A percentile compares a stretch with the other conserved stretches of the same genome.
These are phyloP conservation scores for Tothia fuscella DNA, from an alignment of 2,329 filamentous ascomycete genomes.

Conservation along the genomic window DNA sequence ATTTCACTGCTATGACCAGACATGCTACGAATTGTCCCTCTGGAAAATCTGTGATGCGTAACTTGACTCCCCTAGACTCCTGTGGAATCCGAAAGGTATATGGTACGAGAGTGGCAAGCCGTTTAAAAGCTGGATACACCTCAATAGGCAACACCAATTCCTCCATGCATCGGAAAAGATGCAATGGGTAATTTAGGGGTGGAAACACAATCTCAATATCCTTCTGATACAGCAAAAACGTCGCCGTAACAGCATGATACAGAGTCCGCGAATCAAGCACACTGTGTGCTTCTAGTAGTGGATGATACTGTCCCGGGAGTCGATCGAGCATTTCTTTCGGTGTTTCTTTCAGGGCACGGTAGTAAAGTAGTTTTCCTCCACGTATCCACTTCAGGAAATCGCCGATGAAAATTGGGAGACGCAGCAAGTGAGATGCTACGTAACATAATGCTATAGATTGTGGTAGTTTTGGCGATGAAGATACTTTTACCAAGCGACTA, in stretches of 20 bases:
- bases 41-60: slow-evolving; percentile 37
- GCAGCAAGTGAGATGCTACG: slow-evolving; percentile 61
- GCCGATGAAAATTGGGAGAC: slow-evolving; percentile 62
- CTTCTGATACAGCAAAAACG: slow-evolving; percentile 36
- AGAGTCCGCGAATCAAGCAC: slow-evolving; percentile 43
- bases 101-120: slow-evolving; percentile 39
- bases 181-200: slow-evolving; percentile 54
- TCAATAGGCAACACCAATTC: slow-evolving; percentile 66
- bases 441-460: slow-evolving; percentile 74
- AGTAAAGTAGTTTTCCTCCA: slow-evolving; percentile 57
- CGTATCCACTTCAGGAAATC: slow-evolving; percentile 60
- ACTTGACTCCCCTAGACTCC: slow-evolving; percentile 8
- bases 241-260: slow-evolving; percentile 42
- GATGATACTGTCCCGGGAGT: slow-evolving; percentile 50
- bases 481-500: slow-evolving; percentile 31
- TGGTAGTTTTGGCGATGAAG: slow-evolving; percentile 49
- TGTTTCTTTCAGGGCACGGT: slow-evolving; percentile 46
- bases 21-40: slow-evolving; percentile 63
- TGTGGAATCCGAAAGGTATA: slow-evolving; percentile 47
- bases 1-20: slow-evolving; percentile 64
- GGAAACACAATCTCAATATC: slow-evolving; percentile 64
- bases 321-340: slow-evolving; percentile 54
- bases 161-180: slow-evolving; percentile 58
- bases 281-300: slow-evolving; percentile 42
- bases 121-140: slow-evolving; percentile 46